These are phyloP conservation scores for Laguncularia racemosa DNA, from an alignment of 345 rosid genomes.

Conservation along the genomic window DNA sequence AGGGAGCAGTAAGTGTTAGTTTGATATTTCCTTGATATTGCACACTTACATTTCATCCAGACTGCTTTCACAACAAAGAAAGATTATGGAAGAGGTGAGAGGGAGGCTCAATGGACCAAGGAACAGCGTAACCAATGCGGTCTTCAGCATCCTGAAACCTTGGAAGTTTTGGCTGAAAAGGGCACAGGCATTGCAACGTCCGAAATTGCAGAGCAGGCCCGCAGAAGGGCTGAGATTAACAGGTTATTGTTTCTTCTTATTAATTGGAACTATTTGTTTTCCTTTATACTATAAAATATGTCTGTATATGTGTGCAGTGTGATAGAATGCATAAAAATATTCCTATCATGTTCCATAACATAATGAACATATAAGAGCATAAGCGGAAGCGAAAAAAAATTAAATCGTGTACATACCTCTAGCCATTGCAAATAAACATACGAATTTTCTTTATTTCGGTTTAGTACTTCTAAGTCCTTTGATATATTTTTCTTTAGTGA, in stretches of 20 bases:
- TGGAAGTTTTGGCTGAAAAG: slow-evolving; percentile 13
- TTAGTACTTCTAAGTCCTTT: too few relatives aligned
- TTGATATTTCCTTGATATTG: not conserved
- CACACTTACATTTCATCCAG: not conserved
- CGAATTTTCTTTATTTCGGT: too few relatives aligned
- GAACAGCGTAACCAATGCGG: slow-evolving; percentile 23
- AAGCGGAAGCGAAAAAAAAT: too few relatives aligned
- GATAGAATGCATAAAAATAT: too few relatives aligned
- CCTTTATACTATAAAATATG: too few relatives aligned
- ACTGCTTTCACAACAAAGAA: slow-evolving; percentile 25
- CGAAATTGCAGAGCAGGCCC: slow-evolving; percentile 28
- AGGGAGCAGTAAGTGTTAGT: not conserved
- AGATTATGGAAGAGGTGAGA: slow-evolving; percentile 22
- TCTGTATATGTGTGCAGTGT: too few relatives aligned
- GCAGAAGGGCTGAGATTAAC: slow-evolving; percentile 23
- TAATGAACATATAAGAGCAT: too few relatives aligned
- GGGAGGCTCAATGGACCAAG: slow-evolving; percentile 27
- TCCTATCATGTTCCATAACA: too few relatives aligned
- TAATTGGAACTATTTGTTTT: too few relatives aligned
- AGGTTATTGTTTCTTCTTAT: not conserved
- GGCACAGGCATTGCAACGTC: slow-evolving; percentile 19
- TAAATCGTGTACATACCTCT: too few relatives aligned
- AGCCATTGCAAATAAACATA: too few relatives aligned
- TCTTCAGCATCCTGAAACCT: slow-evolving; percentile 20
- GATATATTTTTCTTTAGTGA: too few relatives aligned